These are phyloP conservation scores for Xanthoconium separans DNA, from an alignment of 1,284 basidiomycete genomes.

Conservation along the genomic window DNA sequence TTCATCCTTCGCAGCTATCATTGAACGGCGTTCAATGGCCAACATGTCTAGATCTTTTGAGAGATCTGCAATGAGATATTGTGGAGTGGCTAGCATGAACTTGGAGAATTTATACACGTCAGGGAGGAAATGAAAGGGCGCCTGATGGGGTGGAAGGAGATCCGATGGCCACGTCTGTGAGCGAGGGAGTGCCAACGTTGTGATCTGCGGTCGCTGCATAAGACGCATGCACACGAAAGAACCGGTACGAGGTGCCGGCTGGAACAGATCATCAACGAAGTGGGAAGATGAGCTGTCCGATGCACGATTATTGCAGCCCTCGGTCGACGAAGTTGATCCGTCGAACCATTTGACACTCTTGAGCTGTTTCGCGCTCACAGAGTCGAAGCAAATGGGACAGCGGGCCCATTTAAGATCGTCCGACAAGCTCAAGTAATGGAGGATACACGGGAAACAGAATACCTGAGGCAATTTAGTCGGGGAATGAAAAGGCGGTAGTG, in stretches of 20 bases:
- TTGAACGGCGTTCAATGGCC: constrained; percentile 60
- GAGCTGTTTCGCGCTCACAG: constrained; percentile 86
- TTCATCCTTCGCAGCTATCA: constrained; percentile 68
- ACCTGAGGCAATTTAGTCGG: constrained; percentile 47
- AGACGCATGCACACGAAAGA: constrained; percentile 81
- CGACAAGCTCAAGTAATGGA: constrained; percentile 88
- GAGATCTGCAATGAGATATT: constrained; percentile 76
- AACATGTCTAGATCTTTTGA: constrained; percentile 76
- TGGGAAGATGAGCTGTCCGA: constrained; percentile 48
- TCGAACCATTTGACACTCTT: constrained; percentile 90
- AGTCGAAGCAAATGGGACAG: constrained; percentile 97
- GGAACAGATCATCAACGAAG: constrained; percentile 26
- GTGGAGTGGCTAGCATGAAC: constrained; percentile 95
- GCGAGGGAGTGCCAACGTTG: constrained; percentile 92
- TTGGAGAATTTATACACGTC: constrained; percentile 89
- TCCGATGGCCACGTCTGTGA: constrained; percentile 94
- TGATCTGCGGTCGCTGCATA: constrained; percentile 91
- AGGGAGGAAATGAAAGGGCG: constrained; percentile 94
- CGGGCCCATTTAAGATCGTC: constrained; percentile 81
- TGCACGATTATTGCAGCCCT: constrained; percentile 38
- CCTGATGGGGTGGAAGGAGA: constrained; percentile 84
- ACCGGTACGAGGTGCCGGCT: constrained; percentile 45
- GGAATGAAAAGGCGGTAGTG: constrained; percentile 11
- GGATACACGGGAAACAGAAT: constrained; percentile 88
- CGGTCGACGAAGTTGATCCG: constrained; percentile 37